phyloP scores from a whole-genome alignment of 331 rosid species.

The Cucumis variabilis region DNA sequence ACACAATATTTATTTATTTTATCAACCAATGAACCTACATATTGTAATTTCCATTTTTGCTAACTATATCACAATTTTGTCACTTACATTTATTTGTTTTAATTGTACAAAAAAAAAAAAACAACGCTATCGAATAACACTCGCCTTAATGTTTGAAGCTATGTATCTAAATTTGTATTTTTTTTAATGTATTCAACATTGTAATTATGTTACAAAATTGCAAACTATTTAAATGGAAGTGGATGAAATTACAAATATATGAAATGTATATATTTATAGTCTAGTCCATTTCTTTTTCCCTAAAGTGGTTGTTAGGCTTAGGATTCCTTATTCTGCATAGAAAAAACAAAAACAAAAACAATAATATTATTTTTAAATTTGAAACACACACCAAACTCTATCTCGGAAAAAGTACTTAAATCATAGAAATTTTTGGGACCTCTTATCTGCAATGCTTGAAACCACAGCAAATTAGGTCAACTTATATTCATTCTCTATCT shows the following conservation, averaged over 20 bases:
- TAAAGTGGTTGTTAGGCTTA: background rate
- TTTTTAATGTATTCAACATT: too few relatives aligned
- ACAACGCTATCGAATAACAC: too few relatives aligned
- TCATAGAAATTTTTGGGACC: background rate
- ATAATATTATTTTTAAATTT: background rate
- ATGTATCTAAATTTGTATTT: too few relatives aligned
- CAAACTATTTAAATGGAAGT: constrained; percentile 11
- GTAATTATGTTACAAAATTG: background rate
- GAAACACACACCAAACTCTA: constrained; percentile 21
- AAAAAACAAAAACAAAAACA: background rate
- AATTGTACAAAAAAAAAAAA: too few relatives aligned
- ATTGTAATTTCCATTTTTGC: background rate
- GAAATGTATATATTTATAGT: background rate
- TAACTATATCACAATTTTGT: too few relatives aligned
- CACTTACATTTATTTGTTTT: too few relatives aligned
- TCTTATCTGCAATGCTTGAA: constrained; percentile 11
- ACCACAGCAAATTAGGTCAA: constrained; percentile 10
- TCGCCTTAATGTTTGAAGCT: too few relatives aligned
- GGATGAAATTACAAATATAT: constrained; percentile 2
- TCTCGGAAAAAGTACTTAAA: background rate
- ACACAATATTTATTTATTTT: background rate
- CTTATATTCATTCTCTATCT: background rate
- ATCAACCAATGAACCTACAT: background rate
- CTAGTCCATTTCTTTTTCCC: background rate
- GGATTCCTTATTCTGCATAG: background rate